These are phyloP conservation scores for Corynascus novoguineensis DNA, from an alignment of 495 filamentous ascomycete species.

Conservation along the genomic window DNA sequence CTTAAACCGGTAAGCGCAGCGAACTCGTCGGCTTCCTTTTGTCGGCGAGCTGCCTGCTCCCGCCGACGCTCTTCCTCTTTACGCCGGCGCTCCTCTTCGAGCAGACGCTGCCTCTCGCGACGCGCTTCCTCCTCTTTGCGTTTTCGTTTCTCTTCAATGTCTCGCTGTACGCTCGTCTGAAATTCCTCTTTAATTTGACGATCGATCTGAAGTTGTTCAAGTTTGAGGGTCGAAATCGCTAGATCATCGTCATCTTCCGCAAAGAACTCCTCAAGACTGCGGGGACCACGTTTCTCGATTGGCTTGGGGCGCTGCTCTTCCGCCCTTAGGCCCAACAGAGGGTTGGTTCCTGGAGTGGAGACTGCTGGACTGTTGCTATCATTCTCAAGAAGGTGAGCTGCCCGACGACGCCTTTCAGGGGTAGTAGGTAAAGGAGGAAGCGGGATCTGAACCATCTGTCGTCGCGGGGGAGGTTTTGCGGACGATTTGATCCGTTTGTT, in stretches of 20 bases:
- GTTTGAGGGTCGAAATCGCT: conserved; percentile 13
- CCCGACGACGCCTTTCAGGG: background rate
- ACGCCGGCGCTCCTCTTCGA: conserved; percentile 18
- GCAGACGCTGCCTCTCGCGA: conserved; percentile 9
- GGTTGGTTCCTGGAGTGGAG: background rate
- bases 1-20: conserved; percentile 15
- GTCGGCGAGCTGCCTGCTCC: conserved; percentile 8
- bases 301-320: conserved; percentile 3
- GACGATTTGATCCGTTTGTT: background rate
- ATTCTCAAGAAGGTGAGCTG: background rate
- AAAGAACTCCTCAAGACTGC: conserved; percentile 7
- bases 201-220: conserved; percentile 20
- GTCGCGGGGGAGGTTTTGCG: background rate
- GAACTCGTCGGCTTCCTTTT: conserved; percentile 9
- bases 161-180: conserved; percentile 2
- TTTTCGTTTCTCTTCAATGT: conserved; percentile 7
- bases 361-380: background rate
- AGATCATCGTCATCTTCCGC: conserved; percentile 15
- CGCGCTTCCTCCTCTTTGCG: conserved; percentile 18
- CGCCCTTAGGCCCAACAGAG: background rate
- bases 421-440: conserved; percentile 1
- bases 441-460: conserved; percentile 5
- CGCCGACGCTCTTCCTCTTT: conserved; percentile 16
- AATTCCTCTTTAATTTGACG: conserved; percentile 19
- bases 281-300: background rate